Conservation (phyloP, 768 basidiomycete genomes). For the Leccinum arenicola region DNA sequence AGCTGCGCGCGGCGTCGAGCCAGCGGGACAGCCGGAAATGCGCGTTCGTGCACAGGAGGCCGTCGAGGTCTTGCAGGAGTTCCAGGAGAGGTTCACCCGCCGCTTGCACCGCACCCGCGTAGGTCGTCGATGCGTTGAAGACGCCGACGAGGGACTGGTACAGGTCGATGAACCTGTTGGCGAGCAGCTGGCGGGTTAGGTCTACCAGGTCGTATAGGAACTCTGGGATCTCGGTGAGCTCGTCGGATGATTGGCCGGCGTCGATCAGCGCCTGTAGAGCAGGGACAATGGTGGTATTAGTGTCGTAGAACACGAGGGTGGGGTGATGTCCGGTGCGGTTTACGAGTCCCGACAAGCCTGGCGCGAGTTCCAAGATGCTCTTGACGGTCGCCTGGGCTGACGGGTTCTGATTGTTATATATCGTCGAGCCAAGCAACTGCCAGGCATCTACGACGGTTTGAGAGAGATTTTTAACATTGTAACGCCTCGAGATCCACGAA, state of each 20-base stretch:
- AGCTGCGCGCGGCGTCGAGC: slow-evolving; percentile 34
- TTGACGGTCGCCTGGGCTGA: slow-evolving; percentile 34
- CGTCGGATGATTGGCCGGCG: slow-evolving; percentile 15
- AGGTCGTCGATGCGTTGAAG: slow-evolving; percentile 25
- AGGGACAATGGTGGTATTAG: slow-evolving; percentile 62
- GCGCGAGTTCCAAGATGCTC: slow-evolving; percentile 37
- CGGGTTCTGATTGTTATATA: slow-evolving; percentile 37
- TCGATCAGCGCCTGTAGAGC: slow-evolving; percentile 68
- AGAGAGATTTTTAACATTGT: slow-evolving; percentile 28
- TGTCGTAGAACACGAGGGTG: slow-evolving; percentile 37
- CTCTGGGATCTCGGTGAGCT: slow-evolving; percentile 28
- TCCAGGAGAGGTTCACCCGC: slow-evolving; percentile 29
- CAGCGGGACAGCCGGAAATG: slow-evolving; percentile 36
- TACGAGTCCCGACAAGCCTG: slow-evolving; percentile 33
- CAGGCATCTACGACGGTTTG: slow-evolving; percentile 32
- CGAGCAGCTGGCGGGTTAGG: slow-evolving; percentile 38
- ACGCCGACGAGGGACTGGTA: slow-evolving; percentile 31
- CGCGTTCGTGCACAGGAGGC: slow-evolving; percentile 30
- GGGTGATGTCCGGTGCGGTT: slow-evolving; percentile 33
- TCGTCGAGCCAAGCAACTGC: slow-evolving; percentile 35
- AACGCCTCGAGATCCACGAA: slow-evolving; percentile 36
- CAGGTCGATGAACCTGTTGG: slow-evolving; percentile 34
- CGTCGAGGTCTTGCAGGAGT: slow-evolving; percentile 35
- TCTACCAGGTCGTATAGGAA: slow-evolving; percentile 41
- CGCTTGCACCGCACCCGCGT: slow-evolving; percentile 18